Evolutionary conservation across 192 early-diverging fungal species (phyloP), one percentile per base, ranked within the genome.

Genomic region (Rhizophagus clarus): DNA sequence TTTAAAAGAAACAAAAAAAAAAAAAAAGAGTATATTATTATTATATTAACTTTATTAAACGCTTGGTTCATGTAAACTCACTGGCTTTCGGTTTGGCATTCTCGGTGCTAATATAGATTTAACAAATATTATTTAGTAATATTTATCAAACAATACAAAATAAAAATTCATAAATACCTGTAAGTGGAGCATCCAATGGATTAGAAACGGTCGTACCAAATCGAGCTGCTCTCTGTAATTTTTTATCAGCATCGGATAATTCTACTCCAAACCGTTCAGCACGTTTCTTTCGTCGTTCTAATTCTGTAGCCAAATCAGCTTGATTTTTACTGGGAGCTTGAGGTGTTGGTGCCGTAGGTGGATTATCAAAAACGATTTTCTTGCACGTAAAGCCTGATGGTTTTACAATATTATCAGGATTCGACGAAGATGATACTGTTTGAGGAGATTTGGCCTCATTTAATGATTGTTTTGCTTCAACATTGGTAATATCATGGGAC

Each of bases 211-310:
- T 81, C 10, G 88, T 73, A 24, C 90, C 89, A 78, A 93, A 93
- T 68, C 89, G 83, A 4, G 85, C 86, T 22, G 90, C 90, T 37
- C 90, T 81, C 32, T 89, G 84, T 10, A 84, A 45, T 22, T 87
- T 85, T 74, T 87, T 89, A 49, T 85, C 85, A 14, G 85, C 72
- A 42, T 91, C 88, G 22, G 81, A 83, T 28, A 88, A 61, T 71
- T 83, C 79, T 32, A 84, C 81, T 31, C 88, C 88, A 80, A 89
- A 89, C 32, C 88, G 81, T 4, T 83, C 83, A 24, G 82, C 85
- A 80, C 85, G 81, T 72, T 79, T 81, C 64, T 84, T 88, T 64
- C 88, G 82, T 79, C 82, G 81, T 76, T 89, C 85, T 40, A 80
- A 77, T 64, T 89, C 86, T 12, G 82, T 77, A 74, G 75, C 81